Base-by-base conservation (phyloP, 768 basidiomycete species). In the Boletus rubropictus region DNA sequence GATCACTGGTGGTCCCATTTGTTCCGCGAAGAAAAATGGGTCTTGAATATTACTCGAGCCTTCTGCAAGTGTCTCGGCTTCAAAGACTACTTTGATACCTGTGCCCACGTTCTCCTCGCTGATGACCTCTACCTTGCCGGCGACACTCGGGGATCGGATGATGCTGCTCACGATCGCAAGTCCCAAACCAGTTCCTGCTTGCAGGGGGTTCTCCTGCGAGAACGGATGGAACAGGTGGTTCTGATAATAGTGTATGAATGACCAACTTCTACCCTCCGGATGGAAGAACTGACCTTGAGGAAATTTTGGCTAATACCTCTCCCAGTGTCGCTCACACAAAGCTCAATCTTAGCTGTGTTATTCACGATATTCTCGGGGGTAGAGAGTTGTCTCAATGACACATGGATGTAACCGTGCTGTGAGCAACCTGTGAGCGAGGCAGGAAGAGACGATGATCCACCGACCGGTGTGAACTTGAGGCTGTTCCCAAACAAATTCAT, bases 401-500 rank as follows among this genome's bases (percentile, higher is more conserved):
- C 83, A 58, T 93, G 92, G 27, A 97, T 81, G 64, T 80, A 94
- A 21, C 94, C 94, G 59, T 83, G 76, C 86, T 93, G 50, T n/a
- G 46, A 38, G 17, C 45, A 45, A 31, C 25, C 29, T 31, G 33
- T 52, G 21, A 52, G 41, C 14, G 27, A 50, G 29, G n/a, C 33
- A 18, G 4, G 18, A 32, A 21, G 44, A 49, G 27, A 38, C 27
- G 15, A 28, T 20, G 28, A 48, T 42, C 37, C 35, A 65, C 81
- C 25, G 58, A 89, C 89, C 36, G 78, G 73, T 25, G 92, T 95
- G 64, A 96, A 96, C 65, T 97, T 95, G 44, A 94, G 69, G 57
- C 89, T 90, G 65, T 95, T 96, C 14, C 92, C 90, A 55, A 96
- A 90, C 31, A 97, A 67, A 62, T 97, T 97, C 90, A 96, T 95